Conservation (phyloP, 768 basidiomycete species). For the Rhodotorula diobovata region DNA sequence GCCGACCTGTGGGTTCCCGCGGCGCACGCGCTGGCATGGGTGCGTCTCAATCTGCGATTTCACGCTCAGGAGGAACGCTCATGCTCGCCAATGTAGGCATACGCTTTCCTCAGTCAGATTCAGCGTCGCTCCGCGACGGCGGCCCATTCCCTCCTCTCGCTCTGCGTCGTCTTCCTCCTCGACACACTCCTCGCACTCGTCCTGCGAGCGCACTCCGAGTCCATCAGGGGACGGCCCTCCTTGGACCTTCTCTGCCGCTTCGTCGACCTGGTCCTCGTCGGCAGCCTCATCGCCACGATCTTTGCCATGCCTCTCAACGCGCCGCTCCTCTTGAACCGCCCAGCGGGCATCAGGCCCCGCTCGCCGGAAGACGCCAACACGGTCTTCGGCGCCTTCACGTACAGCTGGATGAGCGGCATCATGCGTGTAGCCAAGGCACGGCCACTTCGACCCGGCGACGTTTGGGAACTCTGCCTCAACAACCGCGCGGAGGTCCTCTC, state of each 20-base stretch:
- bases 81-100: neutral
- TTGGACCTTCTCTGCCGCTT: neutral
- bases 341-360: neutral
- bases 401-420: conserved; percentile 33
- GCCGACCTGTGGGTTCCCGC: accelerated
- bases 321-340: conserved; percentile 1
- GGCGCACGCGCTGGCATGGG: neutral
- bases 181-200: neutral
- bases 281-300: neutral
- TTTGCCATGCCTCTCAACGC: conserved; percentile 16
- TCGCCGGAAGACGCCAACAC: conserved; percentile 35
- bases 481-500: conserved; percentile 33
- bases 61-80: neutral
- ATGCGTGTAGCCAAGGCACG: conserved; percentile 13
- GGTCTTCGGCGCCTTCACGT: conserved; percentile 27
- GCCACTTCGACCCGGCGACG: conserved; percentile 27
- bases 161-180: conserved; percentile 16
- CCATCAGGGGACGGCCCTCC: neutral
- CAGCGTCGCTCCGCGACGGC: neutral
- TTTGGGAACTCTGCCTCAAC: conserved; percentile 35
- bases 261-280: conserved; percentile 5
- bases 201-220: neutral
- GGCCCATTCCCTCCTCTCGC: conserved; percentile 9
- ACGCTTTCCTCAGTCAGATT: neutral
- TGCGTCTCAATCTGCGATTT: neutral